Percentiles rank a stretch among this genome's conserved stretches.
Evolutionary conservation across 768 basidiomycete genomes (phyloP).

Genomic region (Lactarius akahatsu): DNA sequence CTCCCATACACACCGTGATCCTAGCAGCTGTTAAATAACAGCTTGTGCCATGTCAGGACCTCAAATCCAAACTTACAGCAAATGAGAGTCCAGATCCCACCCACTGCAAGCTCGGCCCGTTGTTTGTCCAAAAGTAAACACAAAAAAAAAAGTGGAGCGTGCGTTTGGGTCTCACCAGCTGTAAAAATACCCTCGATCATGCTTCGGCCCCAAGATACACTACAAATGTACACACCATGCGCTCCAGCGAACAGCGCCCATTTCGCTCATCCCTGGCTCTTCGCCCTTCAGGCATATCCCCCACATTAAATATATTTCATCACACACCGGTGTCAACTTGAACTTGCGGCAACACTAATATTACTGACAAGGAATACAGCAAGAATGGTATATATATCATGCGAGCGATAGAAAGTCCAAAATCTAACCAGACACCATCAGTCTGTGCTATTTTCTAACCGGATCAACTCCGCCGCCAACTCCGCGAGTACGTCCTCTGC

Average conservation of each 20-base stretch:
- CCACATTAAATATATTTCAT: too few relatives aligned
- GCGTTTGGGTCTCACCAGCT: too few relatives aligned
- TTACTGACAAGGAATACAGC: not conserved
- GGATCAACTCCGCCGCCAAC: slow-evolving; percentile 61
- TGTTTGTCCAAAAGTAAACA: too few relatives aligned
- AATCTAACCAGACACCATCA: not conserved
- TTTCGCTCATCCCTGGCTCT: not conserved
- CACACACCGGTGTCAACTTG: too few relatives aligned
- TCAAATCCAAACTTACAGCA: too few relatives aligned
- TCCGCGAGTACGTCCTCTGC: slow-evolving; percentile 65
- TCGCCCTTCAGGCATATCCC: too few relatives aligned
- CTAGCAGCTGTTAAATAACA: too few relatives aligned
- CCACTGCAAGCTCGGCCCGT: too few relatives aligned
- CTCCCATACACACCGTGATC: too few relatives aligned
- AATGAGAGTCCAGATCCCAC: too few relatives aligned
- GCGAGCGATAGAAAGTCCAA: not conserved
- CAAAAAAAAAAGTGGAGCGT: too few relatives aligned
- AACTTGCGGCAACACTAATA: not conserved
- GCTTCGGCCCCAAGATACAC: slow-evolving; percentile 3
- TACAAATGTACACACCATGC: not conserved
- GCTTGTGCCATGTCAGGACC: too few relatives aligned
- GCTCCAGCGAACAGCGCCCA: not conserved
- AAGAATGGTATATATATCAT: not conserved
- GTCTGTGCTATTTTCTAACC: slow-evolving; percentile 40
- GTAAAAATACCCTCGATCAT: slow-evolving; percentile 1